Base-by-base conservation (phyloP, 1,284 basidiomycete genomes). In the Sanghuangporus sanghuang region DNA sequence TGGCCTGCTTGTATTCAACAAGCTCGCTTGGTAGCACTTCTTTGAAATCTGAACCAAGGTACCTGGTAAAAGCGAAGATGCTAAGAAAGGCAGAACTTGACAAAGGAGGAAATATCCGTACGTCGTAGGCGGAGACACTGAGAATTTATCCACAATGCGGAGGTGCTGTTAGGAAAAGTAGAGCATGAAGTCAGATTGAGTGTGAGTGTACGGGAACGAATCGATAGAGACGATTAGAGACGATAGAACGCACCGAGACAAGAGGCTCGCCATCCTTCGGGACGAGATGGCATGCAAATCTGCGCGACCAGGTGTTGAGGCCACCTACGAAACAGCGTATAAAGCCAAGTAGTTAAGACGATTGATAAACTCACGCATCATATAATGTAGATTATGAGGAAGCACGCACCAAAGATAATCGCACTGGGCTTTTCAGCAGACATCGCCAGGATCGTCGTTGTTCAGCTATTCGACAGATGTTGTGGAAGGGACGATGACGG, bases 101-200 rank as follows among this genome's bases (percentile, higher is more conserved):
- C 14, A 46, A 59, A 42, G 49, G 48, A 32, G 63, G 59, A 63
- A 63, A 12, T 52, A 14, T 35, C 77, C 87, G 70, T 73, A 94
- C 88, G 92, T 95, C 60, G 93, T 94, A n/a, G 93, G 83, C 5
- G 93, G 93, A 14, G 77, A 71, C 44, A 95, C 90, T 23, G 90
- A 92, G 74, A 86, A 94, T 73, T 93, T 92, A 77, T 96, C 93
- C 52, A 93, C 91, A 68, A 93, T 88, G 58, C 89, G 84, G 18
- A 92, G 77, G 72, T 85, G 79, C 90, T 92, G 71, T 40, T 56
- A 50, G 61, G 54, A 35, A 57, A 57, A 48, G 61, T 3, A 4
- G 16, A n/a, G 16, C 16, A n/a, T n/a, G 8, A 64, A 44, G 53
- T 23, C 16, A 66, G 40, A 21, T 60, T 61, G 44, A 49, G 44